Conservation (phyloP, 345 rosid species). For the Arabis hirsuta region DNA sequence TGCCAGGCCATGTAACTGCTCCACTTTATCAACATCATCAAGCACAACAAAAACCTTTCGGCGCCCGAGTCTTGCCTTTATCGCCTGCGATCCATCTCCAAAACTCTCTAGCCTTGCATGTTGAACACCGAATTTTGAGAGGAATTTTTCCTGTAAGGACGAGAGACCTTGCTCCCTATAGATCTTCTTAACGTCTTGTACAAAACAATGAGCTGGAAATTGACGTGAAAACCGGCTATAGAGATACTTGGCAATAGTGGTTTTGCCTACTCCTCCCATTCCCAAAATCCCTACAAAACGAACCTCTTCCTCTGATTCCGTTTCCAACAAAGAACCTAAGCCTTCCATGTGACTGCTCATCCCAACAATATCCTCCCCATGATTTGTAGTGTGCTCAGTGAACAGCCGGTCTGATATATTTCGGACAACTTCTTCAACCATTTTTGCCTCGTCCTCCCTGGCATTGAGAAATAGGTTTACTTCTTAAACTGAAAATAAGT, state of each 20-base stretch:
- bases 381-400: not conserved
- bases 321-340: slow-evolving; percentile 3
- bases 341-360: slow-evolving; percentile 18
- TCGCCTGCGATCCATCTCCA: not conserved
- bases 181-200: not conserved
- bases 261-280: slow-evolving; percentile 14
- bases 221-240: slow-evolving; percentile 3
- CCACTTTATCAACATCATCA: not conserved
- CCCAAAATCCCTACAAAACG: slow-evolving; percentile 13
- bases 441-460: slow-evolving; percentile 11
- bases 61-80: not conserved
- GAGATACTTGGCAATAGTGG: slow-evolving; percentile 6
- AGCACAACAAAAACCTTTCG: not conserved
- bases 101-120: not conserved
- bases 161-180: not conserved
- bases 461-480: not conserved
- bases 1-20: slow-evolving; percentile 8
- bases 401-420: not conserved
- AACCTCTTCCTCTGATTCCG: slow-evolving; percentile 3
- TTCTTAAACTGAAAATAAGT: not conserved
- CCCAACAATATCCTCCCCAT: slow-evolving; percentile 12
- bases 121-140: not conserved
- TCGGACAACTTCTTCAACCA: not conserved
- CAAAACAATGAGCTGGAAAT: not conserved
- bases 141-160: not conserved